Percentiles rank a stretch among this genome's conserved stretches.
Conservation (phyloP, 2,329 filamentous ascomycete genomes). For the Sarocladium strictum region DNA sequence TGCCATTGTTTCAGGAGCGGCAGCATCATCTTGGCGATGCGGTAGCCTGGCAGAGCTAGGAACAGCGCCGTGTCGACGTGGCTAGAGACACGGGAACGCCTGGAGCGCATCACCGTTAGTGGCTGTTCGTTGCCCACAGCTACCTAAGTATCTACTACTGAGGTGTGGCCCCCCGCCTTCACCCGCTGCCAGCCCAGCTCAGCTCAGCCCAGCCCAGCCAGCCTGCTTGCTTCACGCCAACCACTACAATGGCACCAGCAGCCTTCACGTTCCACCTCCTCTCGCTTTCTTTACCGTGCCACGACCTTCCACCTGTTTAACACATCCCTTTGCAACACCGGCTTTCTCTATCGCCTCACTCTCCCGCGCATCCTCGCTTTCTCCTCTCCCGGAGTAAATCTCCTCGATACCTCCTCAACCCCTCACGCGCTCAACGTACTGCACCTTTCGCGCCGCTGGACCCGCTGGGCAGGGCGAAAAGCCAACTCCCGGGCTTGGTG, state of each 20-base stretch:
- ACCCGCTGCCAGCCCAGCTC: background rate
- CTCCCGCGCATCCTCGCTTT: background rate
- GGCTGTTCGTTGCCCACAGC: background rate
- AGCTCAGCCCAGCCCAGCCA: no score
- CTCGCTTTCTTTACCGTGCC: conserved; percentile 2
- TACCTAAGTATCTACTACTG: no score
- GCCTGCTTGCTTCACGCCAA: background rate
- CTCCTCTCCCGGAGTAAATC: background rate
- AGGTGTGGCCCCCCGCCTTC: conserved; percentile 1
- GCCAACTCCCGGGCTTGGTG: conserved; percentile 9
- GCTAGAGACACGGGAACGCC: background rate
- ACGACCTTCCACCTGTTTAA: background rate
- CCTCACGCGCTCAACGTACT: background rate
- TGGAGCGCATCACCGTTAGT: background rate
- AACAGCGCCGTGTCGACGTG: no score
- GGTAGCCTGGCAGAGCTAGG: no score
- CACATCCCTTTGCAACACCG: background rate
- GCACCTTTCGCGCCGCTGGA: conserved; percentile 1
- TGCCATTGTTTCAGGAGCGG: background rate
- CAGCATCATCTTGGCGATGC: background rate
- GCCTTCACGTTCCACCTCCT: conserved; percentile 8
- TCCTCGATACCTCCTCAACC: background rate
- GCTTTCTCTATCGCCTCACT: background rate
- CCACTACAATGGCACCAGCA: background rate
- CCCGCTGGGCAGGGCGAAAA: conserved; percentile 9